Evolutionary conservation across 176 grass and related monocot genomes (phyloP).

Genomic region (Urochloa ruziziensis): DNA sequence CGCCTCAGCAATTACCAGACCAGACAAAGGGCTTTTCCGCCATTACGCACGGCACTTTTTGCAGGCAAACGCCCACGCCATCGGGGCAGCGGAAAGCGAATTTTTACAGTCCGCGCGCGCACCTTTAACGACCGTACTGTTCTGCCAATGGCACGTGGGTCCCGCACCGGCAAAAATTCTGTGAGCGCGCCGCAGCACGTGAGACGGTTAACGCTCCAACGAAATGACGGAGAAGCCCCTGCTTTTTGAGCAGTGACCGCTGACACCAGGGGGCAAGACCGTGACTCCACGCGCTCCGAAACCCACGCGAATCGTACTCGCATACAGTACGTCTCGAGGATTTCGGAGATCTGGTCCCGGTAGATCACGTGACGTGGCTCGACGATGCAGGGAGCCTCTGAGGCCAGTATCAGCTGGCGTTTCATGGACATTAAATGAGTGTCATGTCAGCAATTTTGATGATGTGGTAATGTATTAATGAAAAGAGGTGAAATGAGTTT

Average conservation of each 20-base stretch:
- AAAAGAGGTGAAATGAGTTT: too few species aligned
- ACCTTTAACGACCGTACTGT: background rate
- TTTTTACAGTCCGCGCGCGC: background rate
- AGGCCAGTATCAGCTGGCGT: too few species aligned
- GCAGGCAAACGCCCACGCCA: background rate
- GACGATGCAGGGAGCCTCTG: too few species aligned
- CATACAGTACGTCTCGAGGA: background rate
- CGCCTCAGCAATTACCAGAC: background rate
- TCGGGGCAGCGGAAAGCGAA: background rate
- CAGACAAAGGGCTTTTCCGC: background rate
- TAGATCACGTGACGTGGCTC: background rate
- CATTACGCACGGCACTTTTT: background rate
- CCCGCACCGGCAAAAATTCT: background rate
- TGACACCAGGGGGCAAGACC: background rate
- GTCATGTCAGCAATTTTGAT: too few species aligned
- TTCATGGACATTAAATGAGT: too few species aligned
- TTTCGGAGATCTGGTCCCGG: background rate
- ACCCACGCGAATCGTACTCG: background rate
- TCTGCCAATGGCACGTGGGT: background rate
- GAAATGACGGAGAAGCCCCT: conserved; percentile 5
- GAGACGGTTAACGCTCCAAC: background rate
- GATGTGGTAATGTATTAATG: too few species aligned
- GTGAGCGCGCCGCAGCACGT: background rate
- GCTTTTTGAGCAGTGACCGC: background rate
- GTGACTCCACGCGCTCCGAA: background rate